Evolutionary conservation across 1,284 basidiomycete species (phyloP), one percentile per base, ranked within the genome.

Genomic region (Filobasidium uniguttulatum): DNA sequence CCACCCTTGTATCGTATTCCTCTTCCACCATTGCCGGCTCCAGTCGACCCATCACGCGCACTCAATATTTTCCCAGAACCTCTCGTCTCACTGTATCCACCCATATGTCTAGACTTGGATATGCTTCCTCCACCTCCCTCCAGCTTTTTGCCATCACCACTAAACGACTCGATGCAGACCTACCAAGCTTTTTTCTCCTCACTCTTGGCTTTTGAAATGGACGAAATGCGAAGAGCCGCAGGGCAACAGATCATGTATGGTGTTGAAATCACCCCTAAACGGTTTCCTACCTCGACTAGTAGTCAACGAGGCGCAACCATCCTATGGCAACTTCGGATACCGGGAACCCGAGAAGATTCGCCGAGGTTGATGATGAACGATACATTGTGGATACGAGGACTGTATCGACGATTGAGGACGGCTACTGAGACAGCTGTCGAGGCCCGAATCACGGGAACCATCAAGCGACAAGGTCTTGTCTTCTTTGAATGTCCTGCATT

Each of bases 331-430:
- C 25, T 61, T 5, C 38, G 47, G 15, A 57, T 60, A 5, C 61
- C 62, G 7, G 62, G 61, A 2, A 64, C 68, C 23, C 53, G 67
- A 15, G 68, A 70, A 50, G 64, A 64, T 17, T 60, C 59, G 45
- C 68, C 68, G 5, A 56, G 57, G 8, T 57, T 70, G 17, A 55
- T 57, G 4, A 54, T 63, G 14, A 62, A 64, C 19, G 68, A 70
- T 46, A 48, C 59, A 0, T 50, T 67, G n/a, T 34, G 59, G 22
- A 43, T 70, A 7, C 54, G 68, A 2, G 62, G 62, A 17, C 49
- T 70, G 7, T 53, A 58, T 9, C 53, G 55, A 0, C 53, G 50
- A 7, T 35, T 46, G 1, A 50, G 57, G 31, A 43, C 44, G 3
- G 61, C 62, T 46, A 54, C 55, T 12, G 48, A 54, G 1, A 43